These are phyloP conservation scores for Escallonia rubra DNA, from an alignment of 129 eudicot genomes.

Conservation along the genomic window DNA sequence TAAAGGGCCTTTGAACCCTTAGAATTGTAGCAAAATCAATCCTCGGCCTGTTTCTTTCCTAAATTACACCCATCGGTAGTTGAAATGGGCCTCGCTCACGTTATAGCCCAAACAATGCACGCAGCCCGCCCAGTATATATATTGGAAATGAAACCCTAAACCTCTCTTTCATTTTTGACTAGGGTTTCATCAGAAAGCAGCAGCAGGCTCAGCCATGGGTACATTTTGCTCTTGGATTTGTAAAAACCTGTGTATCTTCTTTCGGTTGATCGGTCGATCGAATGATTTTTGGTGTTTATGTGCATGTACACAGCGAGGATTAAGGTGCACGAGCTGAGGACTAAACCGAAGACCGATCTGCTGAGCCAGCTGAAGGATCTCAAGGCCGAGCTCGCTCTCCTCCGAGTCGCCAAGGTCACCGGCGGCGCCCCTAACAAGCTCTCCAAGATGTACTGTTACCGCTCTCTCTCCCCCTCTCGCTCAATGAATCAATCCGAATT, in stretches of 20 bases:
- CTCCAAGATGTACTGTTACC: slow-evolving; percentile 44
- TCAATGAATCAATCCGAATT: too few relatives aligned
- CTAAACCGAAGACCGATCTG: slow-evolving; percentile 50
- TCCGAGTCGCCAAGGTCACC: slow-evolving; percentile 82
- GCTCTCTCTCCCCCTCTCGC: neutral
- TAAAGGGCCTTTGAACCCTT: too few relatives aligned
- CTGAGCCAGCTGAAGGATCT: slow-evolving; percentile 60
- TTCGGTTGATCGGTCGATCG: neutral
- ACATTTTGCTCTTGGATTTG: neutral
- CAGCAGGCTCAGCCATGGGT: neutral
- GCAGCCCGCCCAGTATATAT: neutral
- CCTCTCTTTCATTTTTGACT: neutral
- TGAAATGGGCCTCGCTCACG: neutral
- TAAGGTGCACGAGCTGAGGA: slow-evolving; percentile 74
- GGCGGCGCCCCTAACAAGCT: slow-evolving; percentile 87
- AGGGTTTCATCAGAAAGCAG: neutral
- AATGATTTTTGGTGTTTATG: neutral
- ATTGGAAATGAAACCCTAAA: neutral
- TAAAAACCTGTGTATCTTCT: neutral
- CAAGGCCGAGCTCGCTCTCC: slow-evolving; percentile 61
- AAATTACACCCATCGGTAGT: too few relatives aligned
- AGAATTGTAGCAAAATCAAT: too few relatives aligned
- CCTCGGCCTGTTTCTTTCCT: too few relatives aligned
- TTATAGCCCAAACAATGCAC: neutral
- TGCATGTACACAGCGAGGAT: slow-evolving; percentile 40